Evolutionary conservation across 2,329 filamentous ascomycete genomes (phyloP), one percentile per base, ranked within the genome.

Genomic region (Sordariomycetes sp.): DNA sequence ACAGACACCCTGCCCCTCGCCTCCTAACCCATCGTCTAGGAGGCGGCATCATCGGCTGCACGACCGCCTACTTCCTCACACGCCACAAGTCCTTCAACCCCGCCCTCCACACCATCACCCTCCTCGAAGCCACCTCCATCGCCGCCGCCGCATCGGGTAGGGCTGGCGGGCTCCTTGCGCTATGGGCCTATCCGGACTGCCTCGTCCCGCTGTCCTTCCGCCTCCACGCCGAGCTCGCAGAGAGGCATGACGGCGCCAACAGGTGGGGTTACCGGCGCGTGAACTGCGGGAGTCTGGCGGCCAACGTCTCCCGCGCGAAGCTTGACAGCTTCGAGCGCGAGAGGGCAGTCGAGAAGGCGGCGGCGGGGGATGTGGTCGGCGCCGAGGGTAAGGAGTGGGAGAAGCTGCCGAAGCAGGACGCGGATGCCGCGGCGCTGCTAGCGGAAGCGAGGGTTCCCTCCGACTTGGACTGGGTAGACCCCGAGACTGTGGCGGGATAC

Each of bases 121-220:
- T 99, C 34, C 78, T 97, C 57, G 94, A 99, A 75, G 90, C 94
- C 0, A 84, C 84, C 2, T 78, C 84, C 52, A 85, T 97, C 62
- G 94, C 94, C 7, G 83, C 89, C n/a, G 92, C 89, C 25, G 92
- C 94, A 42, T 96, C 90, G 10, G 94, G 94, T 48, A 97, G 96
- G 72, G 92, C 94, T 0, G 94, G 94, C 17, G 94, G 94, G 1
- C 77, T 99, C 4, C 78, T 99, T 24, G 94, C 86, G 1, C 76
- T 91, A 17, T 97, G 92, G 90, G 94, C 92, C 1, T 96, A 96
- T 66, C 94, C 94, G 0, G 76, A 76, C 58, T 86, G 81, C 64
- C 82, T 97, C 45, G 92, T 96, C 0, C 89, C 89, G 0, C 75
- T 97, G 50, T 95, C 89, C 59, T 97, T 90, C 70, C 79, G 78